A percentile compares a stretch with the other conserved stretches of the same genome.
These are phyloP conservation scores for Pseudogymnoascus sp. DNA, from an alignment of 2,329 filamentous ascomycete genomes.

Conservation along the genomic window DNA sequence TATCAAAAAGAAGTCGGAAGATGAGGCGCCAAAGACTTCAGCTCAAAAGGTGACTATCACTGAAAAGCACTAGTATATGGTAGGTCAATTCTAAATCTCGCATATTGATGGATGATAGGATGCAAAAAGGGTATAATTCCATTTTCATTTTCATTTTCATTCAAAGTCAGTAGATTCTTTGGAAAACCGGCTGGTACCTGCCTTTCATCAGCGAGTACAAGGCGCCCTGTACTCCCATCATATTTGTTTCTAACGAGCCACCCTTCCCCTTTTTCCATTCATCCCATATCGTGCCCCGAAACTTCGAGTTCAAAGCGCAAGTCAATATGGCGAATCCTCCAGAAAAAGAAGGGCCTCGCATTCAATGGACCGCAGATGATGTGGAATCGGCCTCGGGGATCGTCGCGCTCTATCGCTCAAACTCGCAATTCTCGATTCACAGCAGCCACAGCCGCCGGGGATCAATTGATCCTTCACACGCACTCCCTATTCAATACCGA, in stretches of 20 bases:
- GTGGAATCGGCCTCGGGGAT: slow-evolving; percentile 19
- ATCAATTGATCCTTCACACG: slow-evolving; percentile 35
- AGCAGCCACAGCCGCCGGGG: slow-evolving; percentile 25
- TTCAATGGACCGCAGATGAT: slow-evolving; percentile 24
- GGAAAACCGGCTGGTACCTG: background rate
- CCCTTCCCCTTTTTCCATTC: background rate
- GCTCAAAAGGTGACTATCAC: background rate
- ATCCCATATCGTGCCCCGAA: background rate
- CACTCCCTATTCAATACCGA: slow-evolving; percentile 48
- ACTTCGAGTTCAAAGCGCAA: background rate
- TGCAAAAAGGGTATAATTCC: background rate
- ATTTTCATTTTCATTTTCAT: background rate
- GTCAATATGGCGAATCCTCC: background rate
- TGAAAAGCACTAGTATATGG: background rate
- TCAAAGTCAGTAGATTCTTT: background rate
- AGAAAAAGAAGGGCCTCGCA: slow-evolving; percentile 14
- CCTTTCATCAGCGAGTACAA: background rate
- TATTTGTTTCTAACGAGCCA: background rate
- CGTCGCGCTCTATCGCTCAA: slow-evolving; percentile 22
- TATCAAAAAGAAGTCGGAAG: background rate
- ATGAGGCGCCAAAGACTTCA: background rate
- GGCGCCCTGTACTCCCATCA: background rate
- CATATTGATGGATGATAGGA: background rate
- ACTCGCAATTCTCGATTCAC: slow-evolving; percentile 25
- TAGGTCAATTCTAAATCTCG: background rate